Percentiles rank a stretch among this genome's conserved stretches.
Conservation (phyloP, 73 alveolate species). For the Blepharisma stoltei region DNA sequence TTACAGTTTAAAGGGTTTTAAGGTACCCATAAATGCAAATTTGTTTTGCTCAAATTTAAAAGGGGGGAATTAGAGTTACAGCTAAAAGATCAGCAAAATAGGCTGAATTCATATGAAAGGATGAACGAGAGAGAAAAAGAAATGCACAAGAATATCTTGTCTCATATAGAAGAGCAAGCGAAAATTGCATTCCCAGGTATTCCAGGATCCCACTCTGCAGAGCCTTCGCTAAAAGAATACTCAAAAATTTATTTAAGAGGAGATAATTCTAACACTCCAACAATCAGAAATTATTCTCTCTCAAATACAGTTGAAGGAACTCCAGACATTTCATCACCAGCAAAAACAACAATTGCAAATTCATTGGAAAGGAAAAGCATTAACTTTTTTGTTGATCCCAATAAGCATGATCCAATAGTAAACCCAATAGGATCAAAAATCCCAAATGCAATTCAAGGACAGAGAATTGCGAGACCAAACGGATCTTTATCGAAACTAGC, state of each 20-base stretch:
- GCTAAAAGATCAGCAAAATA: neutral
- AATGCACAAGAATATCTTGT: neutral
- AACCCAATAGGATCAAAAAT: neutral
- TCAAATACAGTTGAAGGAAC: neutral
- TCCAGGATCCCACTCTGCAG: neutral
- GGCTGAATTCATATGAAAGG: neutral
- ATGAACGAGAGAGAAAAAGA: neutral
- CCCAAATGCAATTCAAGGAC: neutral
- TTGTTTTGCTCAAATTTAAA: no score
- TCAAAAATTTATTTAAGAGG: neutral
- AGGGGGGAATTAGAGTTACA: constrained; percentile 9
- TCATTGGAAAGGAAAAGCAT: neutral
- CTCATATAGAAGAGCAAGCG: neutral
- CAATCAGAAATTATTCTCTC: neutral
- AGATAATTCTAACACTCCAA: neutral
- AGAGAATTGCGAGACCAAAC: neutral
- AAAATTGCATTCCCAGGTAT: neutral
- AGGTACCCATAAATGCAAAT: no score
- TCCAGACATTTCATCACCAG: neutral
- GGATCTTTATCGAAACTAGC: no score
- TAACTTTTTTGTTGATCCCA: neutral
- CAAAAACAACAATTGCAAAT: neutral
- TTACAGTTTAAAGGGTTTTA: no score
- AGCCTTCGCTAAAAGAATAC: neutral
- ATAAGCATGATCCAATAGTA: neutral